These are phyloP conservation scores for Pochonia chlamydosporia DNA, from an alignment of 2,329 filamentous ascomycete species.

Conservation along the genomic window DNA sequence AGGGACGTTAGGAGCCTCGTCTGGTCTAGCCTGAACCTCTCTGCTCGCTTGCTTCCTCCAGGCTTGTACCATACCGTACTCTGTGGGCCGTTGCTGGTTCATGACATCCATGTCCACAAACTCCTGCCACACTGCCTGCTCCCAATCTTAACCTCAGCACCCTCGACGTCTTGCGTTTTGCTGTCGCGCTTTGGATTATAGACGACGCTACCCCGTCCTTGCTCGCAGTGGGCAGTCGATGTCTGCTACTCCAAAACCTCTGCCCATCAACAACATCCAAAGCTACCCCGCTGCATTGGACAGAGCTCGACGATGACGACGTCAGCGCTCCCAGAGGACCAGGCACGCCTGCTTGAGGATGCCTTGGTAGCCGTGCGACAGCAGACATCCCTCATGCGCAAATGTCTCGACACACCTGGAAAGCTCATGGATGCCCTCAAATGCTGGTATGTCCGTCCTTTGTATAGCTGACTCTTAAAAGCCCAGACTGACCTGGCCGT, in stretches of 20 bases:
- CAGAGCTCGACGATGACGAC: slow-evolving; percentile 34
- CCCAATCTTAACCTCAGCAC: background rate
- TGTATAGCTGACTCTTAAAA: background rate
- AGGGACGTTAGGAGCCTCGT: too few relatives aligned
- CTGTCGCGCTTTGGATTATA: background rate
- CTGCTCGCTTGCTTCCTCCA: too few relatives aligned
- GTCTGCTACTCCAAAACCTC: slow-evolving; percentile 16
- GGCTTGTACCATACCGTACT: too few relatives aligned
- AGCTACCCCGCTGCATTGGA: slow-evolving; percentile 25
- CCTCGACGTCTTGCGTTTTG: background rate
- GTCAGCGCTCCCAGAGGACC: slow-evolving; percentile 67
- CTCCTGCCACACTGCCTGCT: background rate
- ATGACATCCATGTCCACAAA: background rate
- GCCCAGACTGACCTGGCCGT: slow-evolving; percentile 6
- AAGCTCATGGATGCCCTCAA: slow-evolving; percentile 99
- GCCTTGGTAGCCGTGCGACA: slow-evolving; percentile 93
- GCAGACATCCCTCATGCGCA: slow-evolving; percentile 95
- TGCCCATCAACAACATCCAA: slow-evolving; percentile 11
- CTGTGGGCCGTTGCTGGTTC: background rate
- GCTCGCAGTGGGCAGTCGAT: slow-evolving; percentile 14
- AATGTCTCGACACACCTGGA: slow-evolving; percentile 91
- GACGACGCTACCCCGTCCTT: background rate
- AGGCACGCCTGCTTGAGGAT: slow-evolving; percentile 93
- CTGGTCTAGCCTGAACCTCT: too few relatives aligned
- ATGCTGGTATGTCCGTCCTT: slow-evolving; percentile 75